These are phyloP conservation scores for Puya raimondii DNA, from an alignment of 176 grass and related monocot genomes.

Conservation along the genomic window DNA sequence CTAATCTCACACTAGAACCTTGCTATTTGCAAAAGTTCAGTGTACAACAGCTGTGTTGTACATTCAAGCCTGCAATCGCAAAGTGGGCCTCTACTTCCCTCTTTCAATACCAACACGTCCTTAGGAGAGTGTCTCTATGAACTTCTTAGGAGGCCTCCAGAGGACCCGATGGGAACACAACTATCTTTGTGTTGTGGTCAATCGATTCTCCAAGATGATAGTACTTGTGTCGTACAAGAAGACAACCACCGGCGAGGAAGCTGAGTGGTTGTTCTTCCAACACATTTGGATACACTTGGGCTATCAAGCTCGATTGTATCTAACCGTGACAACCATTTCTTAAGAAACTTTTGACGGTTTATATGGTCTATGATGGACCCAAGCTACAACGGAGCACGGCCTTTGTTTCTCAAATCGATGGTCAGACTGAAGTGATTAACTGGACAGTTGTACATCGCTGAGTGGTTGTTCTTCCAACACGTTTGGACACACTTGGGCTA, in stretches of 20 bases:
- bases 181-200: conserved; percentile 6
- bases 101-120: background rate
- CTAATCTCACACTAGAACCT: too few species aligned
- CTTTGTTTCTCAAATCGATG: too few species aligned
- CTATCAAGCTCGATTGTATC: background rate
- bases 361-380: too few species aligned
- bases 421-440: too few species aligned
- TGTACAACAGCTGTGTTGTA: conserved; percentile 5
- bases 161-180: background rate
- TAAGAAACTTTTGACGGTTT: too few species aligned
- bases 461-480: too few species aligned
- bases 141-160: background rate
- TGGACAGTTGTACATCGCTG: too few species aligned
- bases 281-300: conserved; percentile 3
- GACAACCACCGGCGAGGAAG: background rate
- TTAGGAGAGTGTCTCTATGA: background rate
- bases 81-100: conserved; percentile 3
- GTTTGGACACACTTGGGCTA: too few species aligned
- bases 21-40: too few species aligned
- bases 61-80: conserved; percentile 2
- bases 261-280: background rate
- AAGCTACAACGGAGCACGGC: too few species aligned
- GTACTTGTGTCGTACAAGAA: conserved; percentile 5
- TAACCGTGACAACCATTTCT: too few species aligned
- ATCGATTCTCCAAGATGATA: too few species aligned